phyloP scores from a whole-genome alignment of 768 basidiomycete species.

The Hortiboletus campestris region DNA sequence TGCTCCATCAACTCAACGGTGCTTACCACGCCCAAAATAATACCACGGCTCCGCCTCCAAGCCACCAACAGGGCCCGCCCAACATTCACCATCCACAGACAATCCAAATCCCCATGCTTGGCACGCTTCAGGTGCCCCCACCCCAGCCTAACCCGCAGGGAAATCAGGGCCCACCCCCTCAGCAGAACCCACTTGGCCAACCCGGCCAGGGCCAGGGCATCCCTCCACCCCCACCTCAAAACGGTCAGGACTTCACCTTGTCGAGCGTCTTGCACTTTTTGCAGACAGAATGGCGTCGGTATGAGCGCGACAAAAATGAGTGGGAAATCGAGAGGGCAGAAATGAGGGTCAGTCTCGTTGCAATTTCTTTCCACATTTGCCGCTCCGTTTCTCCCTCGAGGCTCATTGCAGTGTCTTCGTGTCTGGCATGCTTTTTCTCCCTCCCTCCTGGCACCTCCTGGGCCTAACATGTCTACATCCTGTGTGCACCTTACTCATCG shows the following conservation, averaged over 20 bases:
- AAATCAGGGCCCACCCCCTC: conserved; percentile 44
- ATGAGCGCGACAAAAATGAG: conserved; percentile 98
- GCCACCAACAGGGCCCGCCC: conserved; percentile 28
- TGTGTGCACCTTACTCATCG: conserved; percentile 14
- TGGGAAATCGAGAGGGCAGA: conserved; percentile 99
- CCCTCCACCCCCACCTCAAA: conserved; percentile 77
- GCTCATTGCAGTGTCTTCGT: not conserved
- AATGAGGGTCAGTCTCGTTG: conserved; percentile 76
- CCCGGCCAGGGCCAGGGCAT: conserved; percentile 54
- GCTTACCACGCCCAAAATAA: conserved; percentile 29
- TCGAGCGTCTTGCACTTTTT: conserved; percentile 95
- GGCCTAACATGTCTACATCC: not conserved
- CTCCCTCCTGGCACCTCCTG: not conserved
- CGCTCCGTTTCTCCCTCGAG: not conserved
- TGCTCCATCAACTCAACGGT: conserved; percentile 29
- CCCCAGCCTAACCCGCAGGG: conserved; percentile 41
- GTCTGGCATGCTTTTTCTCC: not conserved
- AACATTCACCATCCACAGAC: conserved; percentile 39
- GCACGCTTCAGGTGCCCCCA: conserved; percentile 63
- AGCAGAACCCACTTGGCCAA: conserved; percentile 55
- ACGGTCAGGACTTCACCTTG: conserved; percentile 89
- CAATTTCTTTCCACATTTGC: not conserved
- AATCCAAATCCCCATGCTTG: conserved; percentile 68
- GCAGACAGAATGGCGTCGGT: conserved; percentile 96
- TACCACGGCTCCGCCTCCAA: not conserved